A percentile compares a stretch with the other conserved stretches of the same genome.
Evolutionary conservation across 306 rosid genomes (phyloP).

Genomic region (Lablab purpureus): DNA sequence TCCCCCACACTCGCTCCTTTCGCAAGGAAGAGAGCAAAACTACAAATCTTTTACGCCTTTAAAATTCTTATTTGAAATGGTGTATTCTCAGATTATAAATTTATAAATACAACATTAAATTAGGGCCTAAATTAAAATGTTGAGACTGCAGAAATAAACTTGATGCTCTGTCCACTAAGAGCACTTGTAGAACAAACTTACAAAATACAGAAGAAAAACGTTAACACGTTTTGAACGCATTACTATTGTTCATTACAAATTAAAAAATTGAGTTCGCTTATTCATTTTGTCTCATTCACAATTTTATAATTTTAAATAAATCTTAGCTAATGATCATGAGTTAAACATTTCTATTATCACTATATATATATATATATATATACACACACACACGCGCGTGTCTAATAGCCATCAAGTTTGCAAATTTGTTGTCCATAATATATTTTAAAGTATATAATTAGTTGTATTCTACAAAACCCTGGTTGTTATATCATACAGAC

Average conservation of each 20-base stretch:
- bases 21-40: slow-evolving; percentile 17
- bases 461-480: background rate
- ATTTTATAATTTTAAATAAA: no score
- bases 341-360: background rate
- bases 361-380: no score
- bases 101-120: background rate
- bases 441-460: background rate
- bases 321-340: no score
- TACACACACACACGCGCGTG: no score
- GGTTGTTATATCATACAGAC: slow-evolving; percentile 18
- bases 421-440: background rate
- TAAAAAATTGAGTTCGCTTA: no score
- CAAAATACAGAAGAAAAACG: background rate
- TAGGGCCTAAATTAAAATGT: no score
- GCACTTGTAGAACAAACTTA: background rate
- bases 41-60: slow-evolving; percentile 9
- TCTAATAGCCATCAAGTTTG: no score
- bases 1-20: slow-evolving; percentile 18
- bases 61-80: slow-evolving; percentile 3
- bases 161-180: background rate
- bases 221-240: no score
- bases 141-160: background rate
- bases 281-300: no score
- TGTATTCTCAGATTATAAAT: slow-evolving; percentile 13
- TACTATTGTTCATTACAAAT: no score